These are phyloP conservation scores for Aspergillus phoenicis DNA, from an alignment of 2,329 filamentous ascomycete genomes.

Conservation along the genomic window DNA sequence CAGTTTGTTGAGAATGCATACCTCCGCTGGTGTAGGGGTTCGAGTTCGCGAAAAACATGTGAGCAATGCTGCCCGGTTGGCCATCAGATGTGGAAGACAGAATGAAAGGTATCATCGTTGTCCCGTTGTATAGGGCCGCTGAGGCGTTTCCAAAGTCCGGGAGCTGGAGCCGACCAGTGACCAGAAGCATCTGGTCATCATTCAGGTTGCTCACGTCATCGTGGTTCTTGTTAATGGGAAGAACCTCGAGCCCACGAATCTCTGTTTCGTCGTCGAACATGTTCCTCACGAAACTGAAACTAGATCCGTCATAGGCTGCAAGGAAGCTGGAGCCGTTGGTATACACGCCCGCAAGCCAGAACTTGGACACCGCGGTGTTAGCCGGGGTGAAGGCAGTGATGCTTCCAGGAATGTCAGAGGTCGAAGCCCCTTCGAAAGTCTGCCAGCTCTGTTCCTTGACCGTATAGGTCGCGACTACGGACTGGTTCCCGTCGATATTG, in stretches of 20 bases:
- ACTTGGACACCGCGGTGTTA: slow-evolving; percentile 68
- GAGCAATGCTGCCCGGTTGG: slow-evolving; percentile 71
- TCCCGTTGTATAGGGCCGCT: slow-evolving; percentile 85
- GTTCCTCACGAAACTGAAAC: slow-evolving; percentile 68
- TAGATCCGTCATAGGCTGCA: slow-evolving; percentile 75
- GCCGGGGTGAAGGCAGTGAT: slow-evolving; percentile 75
- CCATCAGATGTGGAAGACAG: slow-evolving; percentile 71
- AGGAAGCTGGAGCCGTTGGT: slow-evolving; percentile 72
- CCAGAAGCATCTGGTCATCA: slow-evolving; percentile 70
- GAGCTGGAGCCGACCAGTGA: slow-evolving; percentile 81
- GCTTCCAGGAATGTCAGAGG: slow-evolving; percentile 68
- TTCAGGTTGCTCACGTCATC: slow-evolving; percentile 65
- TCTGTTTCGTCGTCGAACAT: slow-evolving; percentile 66
- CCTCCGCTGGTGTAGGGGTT: slow-evolving; percentile 70
- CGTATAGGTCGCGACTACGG: slow-evolving; percentile 74
- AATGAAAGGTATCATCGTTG: slow-evolving; percentile 73
- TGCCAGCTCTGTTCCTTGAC: slow-evolving; percentile 66
- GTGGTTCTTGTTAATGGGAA: slow-evolving; percentile 71
- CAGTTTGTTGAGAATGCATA: slow-evolving; percentile 48
- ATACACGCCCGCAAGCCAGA: slow-evolving; percentile 80
- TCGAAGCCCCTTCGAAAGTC: slow-evolving; percentile 57
- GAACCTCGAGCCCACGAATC: slow-evolving; percentile 79
- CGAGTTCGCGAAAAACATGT: slow-evolving; percentile 79
- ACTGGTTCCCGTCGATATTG: slow-evolving; percentile 64
- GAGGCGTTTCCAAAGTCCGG: slow-evolving; percentile 78